Evolutionary conservation across 176 grass and related monocot species (phyloP).

Genomic region (Lolium rigidum): DNA sequence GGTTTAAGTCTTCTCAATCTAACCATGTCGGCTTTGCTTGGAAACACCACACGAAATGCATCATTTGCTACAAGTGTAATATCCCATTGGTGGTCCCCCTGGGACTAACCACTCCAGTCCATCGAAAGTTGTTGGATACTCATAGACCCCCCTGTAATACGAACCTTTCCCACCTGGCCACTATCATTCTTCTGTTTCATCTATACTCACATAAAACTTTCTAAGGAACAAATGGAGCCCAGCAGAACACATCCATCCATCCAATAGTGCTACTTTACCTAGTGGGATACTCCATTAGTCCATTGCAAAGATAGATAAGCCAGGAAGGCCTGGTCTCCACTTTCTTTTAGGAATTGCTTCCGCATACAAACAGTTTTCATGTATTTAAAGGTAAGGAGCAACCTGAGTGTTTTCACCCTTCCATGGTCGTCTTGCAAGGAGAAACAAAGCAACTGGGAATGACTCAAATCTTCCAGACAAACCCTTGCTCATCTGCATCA

Average conservation of each 20-base stretch:
- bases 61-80: no score
- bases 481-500: not conserved
- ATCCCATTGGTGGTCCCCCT: no score
- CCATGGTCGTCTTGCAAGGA: not conserved
- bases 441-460: not conserved
- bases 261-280: constrained; percentile 47
- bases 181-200: no score
- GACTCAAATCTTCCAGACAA: not conserved
- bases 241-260: constrained; percentile 58
- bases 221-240: constrained; percentile 47
- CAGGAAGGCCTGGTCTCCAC: constrained; percentile 7
- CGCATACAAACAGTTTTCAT: not conserved
- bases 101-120: no score
- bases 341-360: not conserved
- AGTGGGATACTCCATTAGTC: constrained; percentile 51
- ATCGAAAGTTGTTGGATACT: no score
- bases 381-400: constrained; percentile 4
- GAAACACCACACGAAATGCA: no score
- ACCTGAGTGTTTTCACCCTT: not conserved
- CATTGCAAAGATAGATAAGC: constrained; percentile 42
- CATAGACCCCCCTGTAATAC: no score
- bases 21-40: no score
- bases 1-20: no score
- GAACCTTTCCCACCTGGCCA: no score
- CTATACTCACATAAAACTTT: constrained; percentile 50